phyloP scores from a whole-genome alignment of 306 rosid species.

The Vigna radiata region DNA sequence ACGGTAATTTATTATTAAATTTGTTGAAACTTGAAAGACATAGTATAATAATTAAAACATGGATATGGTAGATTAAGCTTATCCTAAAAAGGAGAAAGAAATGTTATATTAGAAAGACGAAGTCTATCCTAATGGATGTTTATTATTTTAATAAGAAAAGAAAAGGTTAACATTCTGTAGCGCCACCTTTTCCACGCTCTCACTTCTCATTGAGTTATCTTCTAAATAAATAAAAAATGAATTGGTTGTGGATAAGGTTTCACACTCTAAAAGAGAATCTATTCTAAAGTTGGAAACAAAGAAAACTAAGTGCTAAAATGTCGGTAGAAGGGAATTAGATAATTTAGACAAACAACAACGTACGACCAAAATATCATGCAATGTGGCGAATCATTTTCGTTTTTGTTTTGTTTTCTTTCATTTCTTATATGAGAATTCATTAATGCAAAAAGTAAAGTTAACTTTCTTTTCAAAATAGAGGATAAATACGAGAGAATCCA shows the following conservation, averaged over 20 bases:
- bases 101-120: neutral
- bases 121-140: constrained; percentile 37
- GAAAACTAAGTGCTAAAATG: constrained; percentile 28
- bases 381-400: constrained; percentile 11
- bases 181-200: constrained; percentile 3
- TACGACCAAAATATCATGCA: constrained; percentile 11
- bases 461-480: neutral
- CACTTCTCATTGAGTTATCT: neutral
- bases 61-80: constrained; percentile 30
- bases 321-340: constrained; percentile 44
- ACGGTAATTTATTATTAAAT: constrained; percentile 1
- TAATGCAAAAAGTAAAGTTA: constrained; percentile 18
- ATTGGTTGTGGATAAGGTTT: constrained; percentile 43
- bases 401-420: no score
- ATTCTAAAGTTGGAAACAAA: constrained; percentile 20
- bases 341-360: constrained; percentile 22
- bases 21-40: constrained; percentile 21
- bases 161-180: neutral
- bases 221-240: neutral
- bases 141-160: constrained; percentile 18
- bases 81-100: constrained; percentile 31
- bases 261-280: constrained; percentile 34
- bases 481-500: constrained; percentile 20
- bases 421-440: neutral
- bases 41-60: neutral